phyloP scores from a whole-genome alignment of 306 rosid species.

The Pyrus betulifolia region DNA sequence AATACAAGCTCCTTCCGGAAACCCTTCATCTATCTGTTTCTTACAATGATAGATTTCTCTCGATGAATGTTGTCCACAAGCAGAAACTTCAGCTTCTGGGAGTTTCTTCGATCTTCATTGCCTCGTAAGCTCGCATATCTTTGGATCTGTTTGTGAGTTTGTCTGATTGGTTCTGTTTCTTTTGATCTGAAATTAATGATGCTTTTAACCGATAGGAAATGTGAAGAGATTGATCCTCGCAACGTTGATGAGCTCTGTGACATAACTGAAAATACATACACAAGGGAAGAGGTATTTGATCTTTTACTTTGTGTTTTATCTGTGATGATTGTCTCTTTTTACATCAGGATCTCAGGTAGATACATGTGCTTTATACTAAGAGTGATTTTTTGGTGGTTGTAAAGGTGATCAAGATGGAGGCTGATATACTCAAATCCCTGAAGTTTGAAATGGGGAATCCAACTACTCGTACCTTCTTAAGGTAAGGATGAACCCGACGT shows the following conservation, averaged over 20 bases:
- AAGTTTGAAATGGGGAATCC: constrained; percentile 88
- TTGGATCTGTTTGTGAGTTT: background rate
- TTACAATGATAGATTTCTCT: constrained; percentile 57
- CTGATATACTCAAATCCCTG: constrained; percentile 59
- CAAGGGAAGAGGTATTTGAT: constrained; percentile 55
- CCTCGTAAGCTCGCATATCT: constrained; percentile 52
- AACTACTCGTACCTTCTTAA: constrained; percentile 60
- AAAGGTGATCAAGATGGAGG: constrained; percentile 79
- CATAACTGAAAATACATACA: constrained; percentile 70
- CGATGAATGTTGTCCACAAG: constrained; percentile 28
- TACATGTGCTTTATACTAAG: background rate
- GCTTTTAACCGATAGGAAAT: constrained; percentile 38
- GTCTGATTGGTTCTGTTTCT: background rate
- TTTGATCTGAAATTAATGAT: background rate
- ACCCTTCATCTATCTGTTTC: constrained; percentile 59
- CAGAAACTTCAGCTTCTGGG: constrained; percentile 72
- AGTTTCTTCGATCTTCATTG: constrained; percentile 68
- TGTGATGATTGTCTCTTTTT: background rate
- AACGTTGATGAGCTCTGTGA: constrained; percentile 68
- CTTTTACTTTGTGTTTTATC: background rate
- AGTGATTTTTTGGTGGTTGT: background rate
- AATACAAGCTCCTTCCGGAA: constrained; percentile 69
- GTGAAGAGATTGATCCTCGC: constrained; percentile 82
- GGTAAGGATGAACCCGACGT: constrained; percentile 29
- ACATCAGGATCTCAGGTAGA: too few species aligned